Base-by-base conservation (phyloP, 2,329 filamentous ascomycete species). In the Aspergillus sp. region DNA sequence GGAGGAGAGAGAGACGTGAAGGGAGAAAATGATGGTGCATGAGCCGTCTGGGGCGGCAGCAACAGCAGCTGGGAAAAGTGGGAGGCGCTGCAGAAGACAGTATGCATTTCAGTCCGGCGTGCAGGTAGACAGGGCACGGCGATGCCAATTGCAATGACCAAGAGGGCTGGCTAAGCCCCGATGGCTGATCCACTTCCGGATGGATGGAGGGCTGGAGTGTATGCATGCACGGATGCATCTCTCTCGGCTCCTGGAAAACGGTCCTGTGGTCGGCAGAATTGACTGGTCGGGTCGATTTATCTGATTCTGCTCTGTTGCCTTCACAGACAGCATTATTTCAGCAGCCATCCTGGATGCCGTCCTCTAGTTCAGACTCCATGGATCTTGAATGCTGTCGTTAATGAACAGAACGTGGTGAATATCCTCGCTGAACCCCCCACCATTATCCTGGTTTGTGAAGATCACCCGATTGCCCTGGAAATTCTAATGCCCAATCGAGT, bases 121-220 rank as follows among this genome's bases (percentile, higher is more conserved):
- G 30, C 19, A 30, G 19, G 53, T 21, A 32, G 50, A 49, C 32
- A 58, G 39, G 50, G 25, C 41, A 45, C 19, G 41, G 25, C 30
- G 25, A 69, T 64, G 61, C 60, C 57, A 36, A 36, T 13, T 36
- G 32, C 32, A 36, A 36, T 36, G 32, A 36, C 32, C 32, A 56
- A 64, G 41, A 55, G 19, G 38, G 47, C 51, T 59, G 58, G 67
- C 71, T 73, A 71, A 73, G 71, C 72, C 71, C 71, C 72, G 56
- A 61, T 63, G 60, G 64, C 63, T 50, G 69, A 70, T 72, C 70
- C 68, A 69, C 65, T 53, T 36, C 41, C 50, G 32, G 43, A 61
- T 63, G 51, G 32, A 51, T 41, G 19, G 48, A 28, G 32, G 50
- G 47, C 13, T 38, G 17, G 43, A 30, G 15, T 9, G 15, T n/a